These are phyloP conservation scores for Panicum miliaceum DNA, from an alignment of 176 grass and related monocot species.

Conservation along the genomic window DNA sequence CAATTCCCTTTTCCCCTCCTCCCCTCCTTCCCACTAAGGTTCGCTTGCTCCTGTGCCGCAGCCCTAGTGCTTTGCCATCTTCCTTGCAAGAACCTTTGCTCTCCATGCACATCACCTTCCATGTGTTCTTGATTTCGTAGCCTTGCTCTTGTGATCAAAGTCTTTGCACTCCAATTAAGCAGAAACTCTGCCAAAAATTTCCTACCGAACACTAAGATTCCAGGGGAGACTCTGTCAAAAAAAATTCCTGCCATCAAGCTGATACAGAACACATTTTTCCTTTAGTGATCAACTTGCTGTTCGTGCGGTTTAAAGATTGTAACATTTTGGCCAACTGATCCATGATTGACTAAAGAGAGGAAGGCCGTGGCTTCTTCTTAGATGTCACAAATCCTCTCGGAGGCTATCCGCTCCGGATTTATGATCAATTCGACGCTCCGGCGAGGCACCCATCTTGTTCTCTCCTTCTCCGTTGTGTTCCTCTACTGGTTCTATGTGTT, in stretches of 20 bases:
- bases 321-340: neutral
- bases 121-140: neutral
- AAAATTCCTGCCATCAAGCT: conserved; percentile 5
- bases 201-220: neutral
- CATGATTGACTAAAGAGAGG: conserved; percentile 38
- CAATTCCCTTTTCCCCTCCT: conserved; percentile 74
- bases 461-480: conserved; percentile 91
- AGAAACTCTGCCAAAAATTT: neutral
- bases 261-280: neutral
- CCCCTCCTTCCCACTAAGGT: conserved; percentile 42
- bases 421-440: conserved; percentile 64
- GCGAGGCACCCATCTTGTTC: conserved; percentile 79
- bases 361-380: conserved; percentile 37
- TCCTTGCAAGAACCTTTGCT: neutral
- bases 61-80: neutral
- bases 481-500: conserved; percentile 97
- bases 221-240: conserved; percentile 21
- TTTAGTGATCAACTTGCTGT: neutral
- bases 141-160: neutral
- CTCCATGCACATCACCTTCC: neutral
- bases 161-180: neutral
- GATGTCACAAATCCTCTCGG: conserved; percentile 66
- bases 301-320: neutral
- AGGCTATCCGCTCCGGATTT: conserved; percentile 58
- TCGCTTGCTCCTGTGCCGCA: conserved; percentile 7